Evolutionary conservation across 495 filamentous ascomycete species (phyloP).

Genomic region (Trichoderma erinaceum): DNA sequence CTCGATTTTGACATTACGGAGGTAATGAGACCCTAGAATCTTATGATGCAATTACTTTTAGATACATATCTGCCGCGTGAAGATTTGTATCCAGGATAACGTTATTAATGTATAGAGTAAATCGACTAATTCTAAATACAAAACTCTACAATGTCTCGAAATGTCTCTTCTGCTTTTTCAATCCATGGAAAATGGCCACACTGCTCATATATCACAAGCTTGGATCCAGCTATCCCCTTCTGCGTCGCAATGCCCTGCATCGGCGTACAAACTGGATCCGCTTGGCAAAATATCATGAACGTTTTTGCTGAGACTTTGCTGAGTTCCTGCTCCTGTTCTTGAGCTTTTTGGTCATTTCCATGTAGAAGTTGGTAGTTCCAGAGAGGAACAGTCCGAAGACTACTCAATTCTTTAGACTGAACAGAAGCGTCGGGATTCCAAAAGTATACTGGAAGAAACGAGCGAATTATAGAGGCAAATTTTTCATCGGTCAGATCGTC

Average conservation of each 20-base stretch:
- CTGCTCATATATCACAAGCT: not conserved
- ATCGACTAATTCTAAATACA: not conserved
- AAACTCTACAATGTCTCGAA: not conserved
- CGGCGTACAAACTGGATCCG: not conserved
- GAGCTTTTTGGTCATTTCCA: not conserved
- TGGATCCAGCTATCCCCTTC: not conserved
- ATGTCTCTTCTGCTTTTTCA: not conserved
- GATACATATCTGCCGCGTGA: not conserved
- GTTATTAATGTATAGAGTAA: too few species aligned
- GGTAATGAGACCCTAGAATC: too few species aligned
- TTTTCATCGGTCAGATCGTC: not conserved
- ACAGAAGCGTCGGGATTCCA: not conserved
- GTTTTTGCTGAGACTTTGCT: not conserved
- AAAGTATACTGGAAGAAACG: not conserved
- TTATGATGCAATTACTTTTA: not conserved
- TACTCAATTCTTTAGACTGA: not conserved
- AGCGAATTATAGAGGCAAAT: not conserved
- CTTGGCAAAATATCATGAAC: not conserved
- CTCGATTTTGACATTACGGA: slow-evolving; percentile 10
- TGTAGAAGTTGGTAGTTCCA: not conserved
- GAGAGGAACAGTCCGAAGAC: not conserved
- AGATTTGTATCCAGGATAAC: too few species aligned
- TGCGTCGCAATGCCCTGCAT: not conserved
- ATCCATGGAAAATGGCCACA: slow-evolving; percentile 3
- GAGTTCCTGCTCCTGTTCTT: not conserved